Evolutionary conservation across 768 basidiomycete species (phyloP).

Genomic region (Galerina sulciceps): DNA sequence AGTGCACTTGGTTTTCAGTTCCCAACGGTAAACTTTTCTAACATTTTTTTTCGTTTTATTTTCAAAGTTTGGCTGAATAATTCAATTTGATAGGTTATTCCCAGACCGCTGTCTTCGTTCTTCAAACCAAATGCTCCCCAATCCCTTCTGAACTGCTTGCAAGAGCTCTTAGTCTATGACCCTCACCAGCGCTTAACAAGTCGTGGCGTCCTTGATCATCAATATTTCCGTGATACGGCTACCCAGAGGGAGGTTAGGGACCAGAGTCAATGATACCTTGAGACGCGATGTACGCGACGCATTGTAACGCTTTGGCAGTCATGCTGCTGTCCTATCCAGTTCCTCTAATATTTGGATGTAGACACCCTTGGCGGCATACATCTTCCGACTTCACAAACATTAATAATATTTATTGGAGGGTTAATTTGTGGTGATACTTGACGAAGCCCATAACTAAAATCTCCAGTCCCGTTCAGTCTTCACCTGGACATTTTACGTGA

Average conservation of each 20-base stretch:
- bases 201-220: constrained; percentile 77
- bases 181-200: constrained; percentile 82
- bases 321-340: no score
- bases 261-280: neutral
- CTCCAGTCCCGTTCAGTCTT: no score
- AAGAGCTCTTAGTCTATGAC: constrained; percentile 85
- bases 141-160: constrained; percentile 83
- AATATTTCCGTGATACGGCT: constrained; percentile 77
- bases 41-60: constrained; percentile 4
- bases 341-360: no score
- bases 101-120: constrained; percentile 61
- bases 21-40: constrained; percentile 74
- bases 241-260: constrained; percentile 6
- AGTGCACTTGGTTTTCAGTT: constrained; percentile 79
- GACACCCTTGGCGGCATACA: neutral
- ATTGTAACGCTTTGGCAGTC: no score
- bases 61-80: neutral
- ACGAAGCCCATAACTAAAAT: no score
- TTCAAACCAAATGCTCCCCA: constrained; percentile 76
- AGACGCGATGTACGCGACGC: no score
- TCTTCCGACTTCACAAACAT: no score
- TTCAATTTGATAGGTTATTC: constrained; percentile 48
- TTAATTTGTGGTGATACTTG: no score
- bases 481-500: no score
- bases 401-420: no score